phyloP scores from a whole-genome alignment of 306 rosid genomes.

The Datisca glomerata region DNA sequence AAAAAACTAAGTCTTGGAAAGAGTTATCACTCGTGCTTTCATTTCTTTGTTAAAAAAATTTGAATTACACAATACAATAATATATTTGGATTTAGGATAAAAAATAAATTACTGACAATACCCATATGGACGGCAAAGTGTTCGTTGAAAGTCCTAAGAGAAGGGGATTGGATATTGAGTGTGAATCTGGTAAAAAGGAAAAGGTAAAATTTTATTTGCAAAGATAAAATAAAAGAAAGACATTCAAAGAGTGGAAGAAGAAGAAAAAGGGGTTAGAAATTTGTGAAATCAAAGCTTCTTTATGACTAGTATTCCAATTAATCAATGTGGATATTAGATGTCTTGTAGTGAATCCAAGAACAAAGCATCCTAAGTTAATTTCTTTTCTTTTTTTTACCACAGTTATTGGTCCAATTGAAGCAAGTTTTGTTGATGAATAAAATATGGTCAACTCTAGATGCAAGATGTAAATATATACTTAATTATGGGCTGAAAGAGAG shows the following conservation, averaged over 20 bases:
- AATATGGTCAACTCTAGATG: too few relatives aligned
- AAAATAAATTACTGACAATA: too few relatives aligned
- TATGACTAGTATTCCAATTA: conserved; percentile 16
- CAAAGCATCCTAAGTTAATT: conserved; percentile 55
- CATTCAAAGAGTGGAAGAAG: conserved; percentile 6
- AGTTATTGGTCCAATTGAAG: too few relatives aligned
- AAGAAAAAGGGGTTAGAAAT: conserved; percentile 26
- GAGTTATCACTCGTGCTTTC: too few relatives aligned
- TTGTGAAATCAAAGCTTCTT: conserved; percentile 50
- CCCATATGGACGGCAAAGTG: conserved; percentile 23
- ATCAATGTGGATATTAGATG: conserved; percentile 8
- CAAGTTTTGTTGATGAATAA: too few relatives aligned
- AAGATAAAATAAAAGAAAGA: conserved; percentile 11
- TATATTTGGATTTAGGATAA: too few relatives aligned
- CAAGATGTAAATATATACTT: too few relatives aligned
- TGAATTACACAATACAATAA: too few relatives aligned
- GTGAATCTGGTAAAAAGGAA: conserved; percentile 13
- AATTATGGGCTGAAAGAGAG: too few relatives aligned
- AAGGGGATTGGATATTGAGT: conserved; percentile 16
- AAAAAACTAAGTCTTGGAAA: too few relatives aligned
- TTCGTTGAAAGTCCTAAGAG: conserved; percentile 4
- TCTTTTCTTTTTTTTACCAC: too few relatives aligned
- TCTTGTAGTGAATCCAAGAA: conserved; percentile 50
- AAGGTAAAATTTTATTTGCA: conserved; percentile 23
- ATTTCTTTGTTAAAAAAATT: too few relatives aligned